phyloP scores from a whole-genome alignment of 495 filamentous ascomycete genomes.

The Aspergillus nanangensis region DNA sequence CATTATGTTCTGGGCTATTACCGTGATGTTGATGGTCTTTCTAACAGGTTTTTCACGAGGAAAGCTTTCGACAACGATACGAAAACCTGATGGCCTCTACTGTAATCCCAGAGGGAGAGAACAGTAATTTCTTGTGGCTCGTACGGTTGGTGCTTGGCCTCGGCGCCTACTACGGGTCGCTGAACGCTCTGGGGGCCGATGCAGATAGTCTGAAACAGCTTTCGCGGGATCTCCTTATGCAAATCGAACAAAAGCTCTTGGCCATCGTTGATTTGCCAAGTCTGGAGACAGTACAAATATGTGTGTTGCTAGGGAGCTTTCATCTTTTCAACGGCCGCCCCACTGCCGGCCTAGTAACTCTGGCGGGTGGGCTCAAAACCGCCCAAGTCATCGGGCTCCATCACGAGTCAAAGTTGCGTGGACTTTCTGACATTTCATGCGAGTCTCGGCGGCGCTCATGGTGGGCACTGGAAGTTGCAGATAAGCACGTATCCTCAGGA shows the following conservation, averaged over 20 bases:
- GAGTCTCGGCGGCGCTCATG: constrained; percentile 1
- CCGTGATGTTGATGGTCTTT: neutral
- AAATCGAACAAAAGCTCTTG: constrained; percentile 6
- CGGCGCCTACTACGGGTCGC: constrained; percentile 9
- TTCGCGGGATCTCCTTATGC: constrained; percentile 3
- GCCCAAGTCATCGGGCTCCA: constrained; percentile 8
- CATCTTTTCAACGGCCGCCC: constrained; percentile 12
- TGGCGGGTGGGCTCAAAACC: constrained; percentile 10
- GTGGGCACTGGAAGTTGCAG: neutral
- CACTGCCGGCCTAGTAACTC: constrained; percentile 3
- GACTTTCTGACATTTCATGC: neutral
- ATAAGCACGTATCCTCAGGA: neutral
- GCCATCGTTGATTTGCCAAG: constrained; percentile 8
- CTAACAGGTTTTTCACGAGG: constrained; percentile 11
- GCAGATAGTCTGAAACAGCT: neutral
- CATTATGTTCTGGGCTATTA: neutral
- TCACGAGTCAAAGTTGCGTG: neutral
- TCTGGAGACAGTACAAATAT: constrained; percentile 13
- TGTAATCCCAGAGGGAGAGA: neutral
- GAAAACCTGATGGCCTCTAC: constrained; percentile 7
- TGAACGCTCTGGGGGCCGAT: neutral
- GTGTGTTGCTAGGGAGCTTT: constrained; percentile 11
- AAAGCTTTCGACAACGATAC: constrained; percentile 11
- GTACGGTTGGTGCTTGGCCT: constrained; percentile 5
- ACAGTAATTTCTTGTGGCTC: constrained; percentile 10